These are phyloP conservation scores for Astrephomene gubernaculifera DNA, from an alignment of 139 green algal genomes.

Conservation along the genomic window DNA sequence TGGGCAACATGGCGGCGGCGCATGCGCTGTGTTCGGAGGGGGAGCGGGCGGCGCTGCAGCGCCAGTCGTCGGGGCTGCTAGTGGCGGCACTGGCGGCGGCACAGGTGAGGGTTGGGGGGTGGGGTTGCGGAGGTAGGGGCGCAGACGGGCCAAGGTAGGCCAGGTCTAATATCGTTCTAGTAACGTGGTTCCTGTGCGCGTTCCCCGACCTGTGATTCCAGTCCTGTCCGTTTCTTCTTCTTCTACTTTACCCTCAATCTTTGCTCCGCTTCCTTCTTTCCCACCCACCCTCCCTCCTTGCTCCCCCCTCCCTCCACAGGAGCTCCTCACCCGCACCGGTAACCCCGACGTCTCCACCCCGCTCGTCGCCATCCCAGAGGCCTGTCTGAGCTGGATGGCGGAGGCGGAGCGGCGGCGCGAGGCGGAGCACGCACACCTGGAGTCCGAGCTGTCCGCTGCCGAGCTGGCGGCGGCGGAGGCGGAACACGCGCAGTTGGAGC, in stretches of 20 bases:
- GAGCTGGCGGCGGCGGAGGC: slow-evolving; percentile 23
- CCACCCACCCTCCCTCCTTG: not conserved
- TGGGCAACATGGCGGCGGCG: slow-evolving; percentile 1
- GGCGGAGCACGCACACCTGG: not conserved
- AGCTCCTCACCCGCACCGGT: slow-evolving; percentile 19
- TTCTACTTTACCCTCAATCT: not conserved
- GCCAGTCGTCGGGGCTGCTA: slow-evolving; percentile 4
- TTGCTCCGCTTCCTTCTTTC: not conserved
- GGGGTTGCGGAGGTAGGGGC: too few relatives aligned
- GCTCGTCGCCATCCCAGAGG: slow-evolving; percentile 25
- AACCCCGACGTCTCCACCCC: slow-evolving; percentile 33
- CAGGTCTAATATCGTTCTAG: too few relatives aligned
- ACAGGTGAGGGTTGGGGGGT: slow-evolving; percentile 2
- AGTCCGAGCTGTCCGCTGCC: not conserved
- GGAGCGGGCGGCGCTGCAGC: slow-evolving; percentile 5
- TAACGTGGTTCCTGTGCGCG: too few relatives aligned
- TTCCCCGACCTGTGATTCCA: too few relatives aligned
- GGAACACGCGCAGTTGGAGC: not conserved
- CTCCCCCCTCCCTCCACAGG: too few relatives aligned
- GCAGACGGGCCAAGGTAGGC: too few relatives aligned
- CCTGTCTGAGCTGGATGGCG: not conserved
- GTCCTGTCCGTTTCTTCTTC: too few relatives aligned
- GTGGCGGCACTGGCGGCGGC: not conserved
- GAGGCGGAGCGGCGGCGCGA: not conserved
- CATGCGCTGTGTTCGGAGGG: not conserved